A percentile compares a stretch with the other conserved stretches of the same genome.
Evolutionary conservation across 805 yeast species (phyloP).

Genomic region (Suhomyces sp.): DNA sequence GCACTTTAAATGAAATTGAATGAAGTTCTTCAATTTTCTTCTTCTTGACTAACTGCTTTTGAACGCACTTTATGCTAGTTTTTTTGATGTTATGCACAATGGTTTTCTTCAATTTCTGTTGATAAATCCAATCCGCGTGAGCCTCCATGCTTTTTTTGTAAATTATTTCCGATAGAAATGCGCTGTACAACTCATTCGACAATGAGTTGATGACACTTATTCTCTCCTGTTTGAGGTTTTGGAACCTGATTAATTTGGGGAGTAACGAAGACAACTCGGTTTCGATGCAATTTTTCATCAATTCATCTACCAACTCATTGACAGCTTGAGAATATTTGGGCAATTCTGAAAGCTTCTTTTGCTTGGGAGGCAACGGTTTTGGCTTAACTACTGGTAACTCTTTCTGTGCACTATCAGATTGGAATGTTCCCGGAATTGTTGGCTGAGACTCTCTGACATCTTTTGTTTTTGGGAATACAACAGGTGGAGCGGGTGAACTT

Average conservation of each 20-base stretch:
- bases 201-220: constrained; percentile 32
- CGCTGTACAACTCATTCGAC: constrained; percentile 51
- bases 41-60: constrained; percentile 24
- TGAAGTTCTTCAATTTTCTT: constrained; percentile 34
- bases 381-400: neutral
- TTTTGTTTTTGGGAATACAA: neutral
- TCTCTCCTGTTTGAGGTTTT: constrained; percentile 20
- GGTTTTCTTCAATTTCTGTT: constrained; percentile 25
- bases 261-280: constrained; percentile 23
- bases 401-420: neutral
- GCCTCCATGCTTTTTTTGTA: constrained; percentile 41
- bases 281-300: neutral
- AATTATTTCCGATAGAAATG: constrained; percentile 59
- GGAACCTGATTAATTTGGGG: constrained; percentile 21
- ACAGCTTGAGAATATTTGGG: constrained; percentile 29
- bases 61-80: constrained; percentile 20
- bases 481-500: neutral
- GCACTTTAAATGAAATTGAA: constrained; percentile 19
- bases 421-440: neutral
- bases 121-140: constrained; percentile 43
- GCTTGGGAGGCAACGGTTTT: neutral
- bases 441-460: neutral
- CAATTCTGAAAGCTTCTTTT: constrained; percentile 21
- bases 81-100: constrained; percentile 29
- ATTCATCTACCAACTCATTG: constrained; percentile 15